phyloP scores from a whole-genome alignment of 495 filamentous ascomycete genomes.

The Neurospora sp. region DNA sequence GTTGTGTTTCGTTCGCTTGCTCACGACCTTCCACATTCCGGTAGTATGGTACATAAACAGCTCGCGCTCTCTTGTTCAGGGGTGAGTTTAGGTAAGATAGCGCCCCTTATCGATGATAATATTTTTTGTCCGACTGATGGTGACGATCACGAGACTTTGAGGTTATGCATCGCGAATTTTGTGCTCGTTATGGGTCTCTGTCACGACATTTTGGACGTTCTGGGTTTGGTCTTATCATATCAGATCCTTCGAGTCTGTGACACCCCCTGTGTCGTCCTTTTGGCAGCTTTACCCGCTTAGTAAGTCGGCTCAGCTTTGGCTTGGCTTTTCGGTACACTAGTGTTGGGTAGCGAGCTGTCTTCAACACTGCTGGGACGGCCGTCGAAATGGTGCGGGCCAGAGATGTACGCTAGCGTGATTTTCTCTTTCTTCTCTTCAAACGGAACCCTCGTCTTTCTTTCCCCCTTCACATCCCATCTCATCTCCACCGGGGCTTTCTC shows the following conservation, averaged over 20 bases:
- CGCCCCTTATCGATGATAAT: background rate
- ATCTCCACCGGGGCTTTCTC: background rate
- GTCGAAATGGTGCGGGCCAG: background rate
- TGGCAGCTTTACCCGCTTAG: background rate
- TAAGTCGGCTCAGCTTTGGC: background rate
- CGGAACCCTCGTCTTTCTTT: background rate
- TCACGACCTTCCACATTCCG: background rate
- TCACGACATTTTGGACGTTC: background rate
- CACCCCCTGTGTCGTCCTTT: background rate
- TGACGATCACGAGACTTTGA: background rate
- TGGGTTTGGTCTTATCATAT: background rate
- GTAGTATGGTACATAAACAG: background rate
- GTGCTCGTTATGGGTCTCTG: background rate
- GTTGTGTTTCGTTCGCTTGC: background rate
- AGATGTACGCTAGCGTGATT: background rate
- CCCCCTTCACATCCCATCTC: background rate
- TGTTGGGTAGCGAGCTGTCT: background rate
- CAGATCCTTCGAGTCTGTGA: background rate
- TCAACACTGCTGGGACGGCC: no score
- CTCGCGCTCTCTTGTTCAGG: background rate
- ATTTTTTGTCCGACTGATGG: background rate
- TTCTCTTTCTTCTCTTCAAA: background rate
- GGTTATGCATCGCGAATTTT: background rate
- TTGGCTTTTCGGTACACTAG: background rate
- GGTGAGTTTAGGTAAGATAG: background rate